Conservation (phyloP, 73 alveolate species). For the Stentor coeruleus region DNA sequence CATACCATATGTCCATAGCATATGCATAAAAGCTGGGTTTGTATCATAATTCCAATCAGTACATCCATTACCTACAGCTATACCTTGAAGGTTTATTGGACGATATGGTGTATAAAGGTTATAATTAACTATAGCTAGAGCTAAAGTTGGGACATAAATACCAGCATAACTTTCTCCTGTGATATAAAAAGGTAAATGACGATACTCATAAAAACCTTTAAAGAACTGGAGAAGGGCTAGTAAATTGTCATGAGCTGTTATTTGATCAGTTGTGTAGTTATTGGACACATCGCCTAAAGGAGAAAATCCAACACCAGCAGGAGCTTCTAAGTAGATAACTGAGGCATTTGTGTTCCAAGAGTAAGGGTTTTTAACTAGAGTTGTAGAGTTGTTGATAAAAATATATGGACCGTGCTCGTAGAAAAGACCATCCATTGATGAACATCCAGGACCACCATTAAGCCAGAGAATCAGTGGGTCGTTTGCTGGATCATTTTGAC, state of each 20-base stretch:
- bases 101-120: neutral
- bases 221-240: slow-evolving; percentile 61
- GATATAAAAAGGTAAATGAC: slow-evolving; percentile 73
- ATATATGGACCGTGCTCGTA: slow-evolving; percentile 89
- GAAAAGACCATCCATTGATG: slow-evolving; percentile 80
- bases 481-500: slow-evolving; percentile 48
- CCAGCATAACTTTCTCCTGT: slow-evolving; percentile 98
- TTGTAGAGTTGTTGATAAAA: slow-evolving; percentile 38
- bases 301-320: slow-evolving; percentile 86
- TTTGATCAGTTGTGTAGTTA: slow-evolving; percentile 28
- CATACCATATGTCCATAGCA: neutral
- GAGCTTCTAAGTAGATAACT: slow-evolving; percentile 76
- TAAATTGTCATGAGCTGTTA: slow-evolving; percentile 68
- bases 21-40: neutral
- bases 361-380: slow-evolving; percentile 53
- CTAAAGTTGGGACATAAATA: slow-evolving; percentile 45
- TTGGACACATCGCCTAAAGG: neutral
- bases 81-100: slow-evolving; percentile 70
- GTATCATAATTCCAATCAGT: slow-evolving; percentile 45
- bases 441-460: slow-evolving; percentile 97
- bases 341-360: slow-evolving; percentile 77
- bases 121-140: neutral
- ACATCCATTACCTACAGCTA: slow-evolving; percentile 85
- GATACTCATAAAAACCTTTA: slow-evolving; percentile 63
- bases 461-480: slow-evolving; percentile 87